Base-by-base conservation (phyloP, 495 filamentous ascomycete genomes). In the Elasticomyces elasticus region DNA sequence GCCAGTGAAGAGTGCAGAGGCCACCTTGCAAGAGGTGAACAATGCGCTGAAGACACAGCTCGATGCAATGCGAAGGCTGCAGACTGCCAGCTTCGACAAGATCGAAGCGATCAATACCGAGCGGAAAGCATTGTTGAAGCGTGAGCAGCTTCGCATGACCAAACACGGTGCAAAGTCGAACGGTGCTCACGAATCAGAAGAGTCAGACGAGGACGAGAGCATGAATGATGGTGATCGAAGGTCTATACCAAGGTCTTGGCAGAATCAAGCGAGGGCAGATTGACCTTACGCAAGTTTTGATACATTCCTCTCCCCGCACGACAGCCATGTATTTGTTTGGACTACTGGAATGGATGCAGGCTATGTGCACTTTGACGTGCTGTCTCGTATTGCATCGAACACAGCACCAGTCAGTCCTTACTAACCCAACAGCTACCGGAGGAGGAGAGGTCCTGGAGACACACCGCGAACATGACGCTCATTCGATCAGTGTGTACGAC, bases 41-140 rank as follows among this genome's bases (percentile, higher is more conserved):
- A 41, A 59, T 28, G 41, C 54, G 5, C 33, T 66, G 13, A 60
- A 63, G 35, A 60, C 60, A 2, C 65, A 73, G 41, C 33, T 71
- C 12, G 65, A 63, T 24, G 51, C 59, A 1, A 54, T 72, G 33
- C 61, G 67, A 51, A 51, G 69, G 38, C 56, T 67, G 30, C 68
- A 71, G 54, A 67, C 67, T 13, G 66, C 58, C 13, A 64, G 63
- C 23, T 66, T 70, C 52, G 60, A 66, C 15, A 66, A 69, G 31
- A 42, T 74, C 3, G 66, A 67, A 17, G 56, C 56, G 22, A 46
- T 67, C 15, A 62, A 59, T 24, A 63, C 69, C 43, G 70, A 74
- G 54, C 60, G 55, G 13, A 63, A 66, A 46, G 63, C 56, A n/a
- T 59, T 65, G 15, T 24, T 64, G 38, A 40, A 56, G 26, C 51